A percentile compares a stretch with the other conserved stretches of the same genome.
These are phyloP conservation scores for Silene conica DNA, from an alignment of 148 eudicot genomes.

Conservation along the genomic window DNA sequence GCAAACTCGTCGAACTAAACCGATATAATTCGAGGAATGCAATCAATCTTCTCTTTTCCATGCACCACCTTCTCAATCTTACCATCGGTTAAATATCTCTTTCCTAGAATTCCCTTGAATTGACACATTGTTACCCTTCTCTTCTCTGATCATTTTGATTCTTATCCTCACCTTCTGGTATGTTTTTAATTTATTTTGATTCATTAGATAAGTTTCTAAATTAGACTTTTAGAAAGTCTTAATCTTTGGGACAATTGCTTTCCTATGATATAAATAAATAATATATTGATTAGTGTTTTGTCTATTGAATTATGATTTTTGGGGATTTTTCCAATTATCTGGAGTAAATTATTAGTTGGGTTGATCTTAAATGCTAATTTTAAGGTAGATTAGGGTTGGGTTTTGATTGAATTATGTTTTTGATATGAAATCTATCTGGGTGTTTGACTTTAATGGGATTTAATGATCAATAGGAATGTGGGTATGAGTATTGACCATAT, in stretches of 20 bases:
- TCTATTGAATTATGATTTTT: too few species aligned
- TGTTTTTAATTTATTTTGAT: not conserved
- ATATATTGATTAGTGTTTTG: too few species aligned
- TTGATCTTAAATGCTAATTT: not conserved
- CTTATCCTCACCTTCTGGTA: not conserved
- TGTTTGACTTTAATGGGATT: conserved; percentile 9
- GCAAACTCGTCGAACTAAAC: too few species aligned
- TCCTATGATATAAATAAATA: too few species aligned
- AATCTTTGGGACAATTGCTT: not conserved
- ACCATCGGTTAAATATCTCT: too few species aligned
- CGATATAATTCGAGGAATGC: too few species aligned
- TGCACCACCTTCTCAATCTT: too few species aligned
- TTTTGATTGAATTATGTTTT: not conserved
- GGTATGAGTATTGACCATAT: too few species aligned
- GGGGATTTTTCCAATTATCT: too few species aligned
- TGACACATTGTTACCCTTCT: too few species aligned
- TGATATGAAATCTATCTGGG: conserved; percentile 1
- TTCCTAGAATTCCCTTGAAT: too few species aligned
- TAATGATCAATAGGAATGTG: not conserved
- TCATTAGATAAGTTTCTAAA: not conserved
- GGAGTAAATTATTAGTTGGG: not conserved
- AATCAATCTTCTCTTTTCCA: too few species aligned
- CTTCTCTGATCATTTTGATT: not conserved
- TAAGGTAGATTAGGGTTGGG: conserved; percentile 5
- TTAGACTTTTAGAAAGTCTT: not conserved